Percentiles rank a stretch among this genome's conserved stretches.
Evolutionary conservation across 1,139 yeast species (phyloP).

Genomic region (Blastobotrys buckinghamii): DNA sequence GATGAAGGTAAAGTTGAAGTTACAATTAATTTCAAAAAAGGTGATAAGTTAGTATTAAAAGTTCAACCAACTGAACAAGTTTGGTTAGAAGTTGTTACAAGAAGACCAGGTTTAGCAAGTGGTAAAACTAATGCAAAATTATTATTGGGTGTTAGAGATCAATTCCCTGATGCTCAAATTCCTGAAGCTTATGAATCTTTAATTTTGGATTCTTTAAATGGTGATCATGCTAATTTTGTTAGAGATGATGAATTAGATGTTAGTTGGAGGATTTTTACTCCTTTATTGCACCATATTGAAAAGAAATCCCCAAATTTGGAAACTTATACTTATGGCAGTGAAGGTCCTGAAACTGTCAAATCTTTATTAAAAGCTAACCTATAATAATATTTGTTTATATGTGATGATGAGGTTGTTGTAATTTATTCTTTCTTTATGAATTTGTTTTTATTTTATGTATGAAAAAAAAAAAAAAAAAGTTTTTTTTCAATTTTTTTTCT

Average conservation of each 20-base stretch:
- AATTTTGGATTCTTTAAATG: constrained; percentile 82
- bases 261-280: constrained; percentile 91
- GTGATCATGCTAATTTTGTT: constrained; percentile 95
- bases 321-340: constrained; percentile 86
- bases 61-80: constrained; percentile 94
- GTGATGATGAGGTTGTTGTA: constrained; percentile 1
- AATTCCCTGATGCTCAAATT: constrained; percentile 75
- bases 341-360: constrained; percentile 71
- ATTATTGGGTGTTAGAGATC: constrained; percentile 75
- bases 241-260: constrained; percentile 96
- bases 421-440: not conserved
- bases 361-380: constrained; percentile 45
- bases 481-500: no score
- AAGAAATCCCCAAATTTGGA: constrained; percentile 39
- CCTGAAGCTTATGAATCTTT: constrained; percentile 98
- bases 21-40: constrained; percentile 75
- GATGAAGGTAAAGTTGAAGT: constrained; percentile 89
- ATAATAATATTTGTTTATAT: constrained; percentile 13
- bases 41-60: constrained; percentile 59
- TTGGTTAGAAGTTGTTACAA: constrained; percentile 85
- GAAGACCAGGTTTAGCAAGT: constrained; percentile 79
- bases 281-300: constrained; percentile 76
- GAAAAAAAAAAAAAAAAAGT: no score
- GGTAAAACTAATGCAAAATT: constrained; percentile 81
- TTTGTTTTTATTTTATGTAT: not conserved